Base-by-base conservation (phyloP, 1,284 basidiomycete species). In the Microstroma glucosiphilum region DNA sequence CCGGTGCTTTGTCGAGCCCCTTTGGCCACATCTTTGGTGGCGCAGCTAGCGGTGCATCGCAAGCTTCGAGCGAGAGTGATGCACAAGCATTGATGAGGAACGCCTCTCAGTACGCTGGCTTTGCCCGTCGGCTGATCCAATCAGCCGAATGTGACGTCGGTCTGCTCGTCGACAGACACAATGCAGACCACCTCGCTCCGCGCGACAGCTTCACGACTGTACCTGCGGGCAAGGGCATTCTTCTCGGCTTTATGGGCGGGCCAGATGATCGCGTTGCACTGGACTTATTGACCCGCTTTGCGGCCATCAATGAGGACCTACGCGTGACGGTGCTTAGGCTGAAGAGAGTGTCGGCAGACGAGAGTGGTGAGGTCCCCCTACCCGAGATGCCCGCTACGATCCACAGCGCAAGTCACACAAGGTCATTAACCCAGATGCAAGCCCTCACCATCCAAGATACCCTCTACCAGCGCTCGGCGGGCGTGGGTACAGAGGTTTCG, bases 191-290 rank as follows among this genome's bases (percentile, higher is more conserved):
- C 2, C 69, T 72, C 42, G 79, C 69, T 60, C 69, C 17, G 51
- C 54, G 37, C 40, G 23, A n/a, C n/a, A 48, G 46, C 46, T 37
- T 37, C 30, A 37, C 30, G 30, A 37, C 30, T 37, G 30, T 37
- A 37, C n/a, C 46, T 48, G 11, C 37, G 4, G 26, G 40, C 17
- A 59, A 87, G 68, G 89, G 90, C 69, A 79, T 92, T 58, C 88
- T 92, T 81, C 79, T 94, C 43, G 89, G 90, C 0, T 96, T 94
- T 84, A 89, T 92, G 77, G 92, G 92, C 57, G 92, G 92, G 0
- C 88, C 90, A 0, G 92, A 96, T 79, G 92, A 96, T 75, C 86
- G 92, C 1, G 84, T 90, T 9, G 90, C 91, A 0, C 82, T 96
- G 25, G 60, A 65, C 17, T 60, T 76, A 1, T 64, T 71, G 0